Percentiles rank a stretch among this genome's conserved stretches.
These are phyloP conservation scores for Eutrema yunnanense DNA, from an alignment of 345 rosid species.

Conservation along the genomic window DNA sequence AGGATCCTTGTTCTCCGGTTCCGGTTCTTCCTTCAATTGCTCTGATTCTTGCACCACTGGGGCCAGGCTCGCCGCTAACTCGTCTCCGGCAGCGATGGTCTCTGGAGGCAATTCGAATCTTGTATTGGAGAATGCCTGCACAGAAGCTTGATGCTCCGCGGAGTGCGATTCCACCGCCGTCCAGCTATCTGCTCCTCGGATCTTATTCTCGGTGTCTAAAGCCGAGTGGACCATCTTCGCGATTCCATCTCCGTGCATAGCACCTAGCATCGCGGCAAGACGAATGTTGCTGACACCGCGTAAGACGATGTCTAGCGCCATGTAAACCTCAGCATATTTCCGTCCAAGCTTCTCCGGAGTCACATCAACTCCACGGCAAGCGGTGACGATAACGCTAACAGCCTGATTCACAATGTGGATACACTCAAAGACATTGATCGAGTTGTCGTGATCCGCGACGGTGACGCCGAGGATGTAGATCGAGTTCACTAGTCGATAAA, in stretches of 20 bases:
- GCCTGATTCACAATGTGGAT: constrained; percentile 95
- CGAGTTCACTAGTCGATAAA: constrained; percentile 87
- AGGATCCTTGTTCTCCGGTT: constrained; percentile 66
- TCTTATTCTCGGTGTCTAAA: constrained; percentile 80
- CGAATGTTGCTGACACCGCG: constrained; percentile 90
- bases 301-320: constrained; percentile 93
- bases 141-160: constrained; percentile 53
- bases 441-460: constrained; percentile 79
- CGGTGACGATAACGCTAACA: constrained; percentile 88
- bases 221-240: constrained; percentile 99
- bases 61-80: constrained; percentile 53
- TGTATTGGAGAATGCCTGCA: constrained; percentile 57
- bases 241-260: constrained; percentile 95
- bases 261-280: constrained; percentile 84
- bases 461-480: constrained; percentile 91
- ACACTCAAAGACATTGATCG: constrained; percentile 90
- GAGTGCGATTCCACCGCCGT: constrained; percentile 49
- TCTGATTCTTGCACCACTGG: constrained; percentile 51
- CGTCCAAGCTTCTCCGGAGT: constrained; percentile 92
- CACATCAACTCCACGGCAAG: constrained; percentile 98
- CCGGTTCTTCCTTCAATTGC: constrained; percentile 53
- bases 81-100: constrained; percentile 79
- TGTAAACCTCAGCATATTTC: constrained; percentile 92
- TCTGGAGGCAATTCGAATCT: constrained; percentile 77
- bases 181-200: constrained; percentile 95